phyloP scores from a whole-genome alignment of 495 filamentous ascomycete species.

The Talaromyces borbonicus region DNA sequence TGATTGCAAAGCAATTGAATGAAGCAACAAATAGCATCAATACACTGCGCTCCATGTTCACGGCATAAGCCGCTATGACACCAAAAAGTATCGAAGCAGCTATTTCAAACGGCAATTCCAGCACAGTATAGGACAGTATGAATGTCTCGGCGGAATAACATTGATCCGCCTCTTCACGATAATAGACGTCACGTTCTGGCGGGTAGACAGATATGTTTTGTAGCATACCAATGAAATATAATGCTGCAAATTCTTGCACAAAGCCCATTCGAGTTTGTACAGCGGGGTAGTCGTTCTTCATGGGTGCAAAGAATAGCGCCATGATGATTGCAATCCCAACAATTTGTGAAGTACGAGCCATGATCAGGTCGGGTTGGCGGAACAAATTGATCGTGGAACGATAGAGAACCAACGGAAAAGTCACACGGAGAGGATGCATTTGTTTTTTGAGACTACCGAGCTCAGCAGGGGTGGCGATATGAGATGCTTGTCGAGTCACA shows the following conservation, averaged over 20 bases:
- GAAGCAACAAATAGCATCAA: slow-evolving; percentile 54
- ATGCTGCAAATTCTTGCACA: slow-evolving; percentile 54
- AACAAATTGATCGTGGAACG: slow-evolving; percentile 57
- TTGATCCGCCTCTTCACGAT: slow-evolving; percentile 58
- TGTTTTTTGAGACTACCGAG: slow-evolving; percentile 53
- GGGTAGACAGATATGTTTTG: slow-evolving; percentile 70
- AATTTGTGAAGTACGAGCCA: slow-evolving; percentile 59
- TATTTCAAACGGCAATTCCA: slow-evolving; percentile 63
- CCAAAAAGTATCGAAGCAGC: slow-evolving; percentile 52
- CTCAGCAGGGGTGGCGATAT: slow-evolving; percentile 57
- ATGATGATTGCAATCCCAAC: slow-evolving; percentile 55
- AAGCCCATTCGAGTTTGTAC: slow-evolving; percentile 65
- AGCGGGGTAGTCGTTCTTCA: slow-evolving; percentile 54
- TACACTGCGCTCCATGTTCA: slow-evolving; percentile 49
- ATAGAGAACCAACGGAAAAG: slow-evolving; percentile 54
- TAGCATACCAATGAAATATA: slow-evolving; percentile 73
- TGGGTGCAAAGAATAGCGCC: slow-evolving; percentile 60
- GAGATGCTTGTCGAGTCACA: slow-evolving; percentile 19
- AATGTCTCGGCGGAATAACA: slow-evolving; percentile 60
- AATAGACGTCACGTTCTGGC: slow-evolving; percentile 57
- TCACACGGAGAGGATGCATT: slow-evolving; percentile 48
- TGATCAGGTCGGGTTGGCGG: slow-evolving; percentile 51
- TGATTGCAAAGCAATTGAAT: slow-evolving; percentile 62
- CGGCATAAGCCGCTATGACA: slow-evolving; percentile 46
- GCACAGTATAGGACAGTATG: slow-evolving; percentile 52